These are phyloP conservation scores for Malus sylvestris DNA, from an alignment of 306 rosid genomes.

Conservation along the genomic window DNA sequence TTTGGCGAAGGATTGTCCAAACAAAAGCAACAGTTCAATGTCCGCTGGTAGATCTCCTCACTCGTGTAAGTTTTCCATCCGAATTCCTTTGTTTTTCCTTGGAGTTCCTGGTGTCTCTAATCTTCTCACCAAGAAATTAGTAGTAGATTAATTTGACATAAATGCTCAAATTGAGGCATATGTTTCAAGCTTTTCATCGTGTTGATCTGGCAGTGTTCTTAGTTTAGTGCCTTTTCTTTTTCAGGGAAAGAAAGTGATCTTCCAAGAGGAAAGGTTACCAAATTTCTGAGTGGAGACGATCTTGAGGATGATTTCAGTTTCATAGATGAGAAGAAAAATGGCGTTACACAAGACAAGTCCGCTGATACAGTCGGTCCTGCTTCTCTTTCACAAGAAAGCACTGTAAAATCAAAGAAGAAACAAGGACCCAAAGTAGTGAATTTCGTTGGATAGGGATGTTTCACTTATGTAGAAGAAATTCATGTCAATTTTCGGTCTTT, in stretches of 20 bases:
- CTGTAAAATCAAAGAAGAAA: slow-evolving; percentile 50
- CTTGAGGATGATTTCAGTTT: slow-evolving; percentile 71
- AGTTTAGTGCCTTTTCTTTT: slow-evolving; percentile 9
- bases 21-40: slow-evolving; percentile 37
- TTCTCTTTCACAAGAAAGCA: slow-evolving; percentile 12
- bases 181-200: neutral
- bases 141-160: neutral
- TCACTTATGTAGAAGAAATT: neutral
- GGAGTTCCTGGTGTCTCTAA: neutral
- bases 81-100: neutral
- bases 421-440: slow-evolving; percentile 68
- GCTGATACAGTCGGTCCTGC: slow-evolving; percentile 18
- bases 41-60: slow-evolving; percentile 13
- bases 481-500: neutral
- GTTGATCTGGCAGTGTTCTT: neutral
- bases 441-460: slow-evolving; percentile 34
- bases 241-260: slow-evolving; percentile 40
- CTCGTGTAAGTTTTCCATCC: slow-evolving; percentile 29
- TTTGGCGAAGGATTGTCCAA: slow-evolving; percentile 88
- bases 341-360: slow-evolving; percentile 28
- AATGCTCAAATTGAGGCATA: neutral
- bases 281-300: slow-evolving; percentile 75
- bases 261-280: slow-evolving; percentile 46
- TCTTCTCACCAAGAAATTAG: neutral
- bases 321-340: slow-evolving; percentile 21